phyloP scores from a whole-genome alignment of 2,329 filamentous ascomycete species.

The Colletotrichum sp. region DNA sequence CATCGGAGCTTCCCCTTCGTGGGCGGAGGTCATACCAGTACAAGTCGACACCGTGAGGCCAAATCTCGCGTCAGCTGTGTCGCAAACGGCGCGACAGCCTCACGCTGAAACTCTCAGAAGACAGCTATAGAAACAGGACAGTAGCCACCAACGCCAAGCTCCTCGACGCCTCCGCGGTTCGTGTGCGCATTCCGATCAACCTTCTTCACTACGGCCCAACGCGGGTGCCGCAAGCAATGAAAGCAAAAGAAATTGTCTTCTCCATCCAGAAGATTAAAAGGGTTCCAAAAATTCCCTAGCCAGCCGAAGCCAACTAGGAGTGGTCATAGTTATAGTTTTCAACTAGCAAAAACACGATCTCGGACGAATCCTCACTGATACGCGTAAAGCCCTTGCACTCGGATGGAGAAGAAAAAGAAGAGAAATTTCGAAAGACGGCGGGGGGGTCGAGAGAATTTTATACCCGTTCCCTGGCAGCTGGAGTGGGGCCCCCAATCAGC shows the following conservation, averaged over 20 bases:
- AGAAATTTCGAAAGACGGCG: constrained; percentile 21
- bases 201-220: constrained; percentile 53
- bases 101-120: not conserved
- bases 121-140: not conserved
- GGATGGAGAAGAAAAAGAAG: constrained; percentile 56
- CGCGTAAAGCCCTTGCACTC: constrained; percentile 80
- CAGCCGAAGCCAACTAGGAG: constrained; percentile 73
- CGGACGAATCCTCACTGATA: constrained; percentile 88
- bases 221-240: constrained; percentile 53
- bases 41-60: not conserved
- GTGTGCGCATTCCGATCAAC: constrained; percentile 22
- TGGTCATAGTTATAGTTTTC: constrained; percentile 83
- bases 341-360: constrained; percentile 90
- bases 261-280: constrained; percentile 36
- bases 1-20: not conserved
- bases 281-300: constrained; percentile 81
- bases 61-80: not conserved
- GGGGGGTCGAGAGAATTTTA: constrained; percentile 8
- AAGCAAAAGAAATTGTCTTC: constrained; percentile 39
- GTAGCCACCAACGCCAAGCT: not conserved
- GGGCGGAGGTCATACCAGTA: not conserved
- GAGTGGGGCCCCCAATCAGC: not conserved
- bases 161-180: not conserved
- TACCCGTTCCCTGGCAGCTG: not conserved
- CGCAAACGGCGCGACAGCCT: not conserved